A percentile compares a stretch with the other conserved stretches of the same genome.
These are phyloP conservation scores for Austroboletus niveus DNA, from an alignment of 1,284 basidiomycete species.

Conservation along the genomic window DNA sequence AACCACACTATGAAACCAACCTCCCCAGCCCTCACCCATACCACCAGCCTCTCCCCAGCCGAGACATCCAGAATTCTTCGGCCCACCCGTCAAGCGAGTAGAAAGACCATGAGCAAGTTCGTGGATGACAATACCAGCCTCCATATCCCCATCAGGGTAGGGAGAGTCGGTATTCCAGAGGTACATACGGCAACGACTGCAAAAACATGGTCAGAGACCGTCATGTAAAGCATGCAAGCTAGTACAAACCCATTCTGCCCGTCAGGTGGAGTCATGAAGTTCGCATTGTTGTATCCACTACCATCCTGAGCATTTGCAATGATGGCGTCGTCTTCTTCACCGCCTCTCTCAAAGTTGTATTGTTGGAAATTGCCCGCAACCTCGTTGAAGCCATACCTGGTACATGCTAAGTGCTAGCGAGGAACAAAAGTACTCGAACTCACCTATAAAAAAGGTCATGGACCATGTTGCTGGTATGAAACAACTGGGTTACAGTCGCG, in stretches of 20 bases:
- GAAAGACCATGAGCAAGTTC: slow-evolving; percentile 88
- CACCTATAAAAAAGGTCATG: slow-evolving; percentile 74
- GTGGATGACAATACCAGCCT: slow-evolving; percentile 92
- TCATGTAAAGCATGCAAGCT: not conserved
- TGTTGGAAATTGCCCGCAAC: slow-evolving; percentile 96
- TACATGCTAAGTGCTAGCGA: slow-evolving; percentile 6
- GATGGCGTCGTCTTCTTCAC: slow-evolving; percentile 84
- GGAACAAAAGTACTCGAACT: slow-evolving; percentile 10
- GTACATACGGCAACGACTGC: slow-evolving; percentile 95
- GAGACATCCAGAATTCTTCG: slow-evolving; percentile 88
- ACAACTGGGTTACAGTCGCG: slow-evolving; percentile 83
- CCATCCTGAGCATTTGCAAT: slow-evolving; percentile 96
- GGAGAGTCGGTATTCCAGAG: slow-evolving; percentile 89
- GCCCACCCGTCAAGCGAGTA: slow-evolving; percentile 92
- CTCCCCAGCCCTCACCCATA: slow-evolving; percentile 95
- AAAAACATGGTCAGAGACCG: slow-evolving; percentile 34
- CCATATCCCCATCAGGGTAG: slow-evolving; percentile 92
- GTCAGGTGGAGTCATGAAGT: slow-evolving; percentile 81
- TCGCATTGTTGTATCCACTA: slow-evolving; percentile 87
- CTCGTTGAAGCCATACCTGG: slow-evolving; percentile 87
- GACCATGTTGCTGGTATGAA: slow-evolving; percentile 89
- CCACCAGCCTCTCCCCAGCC: slow-evolving; percentile 96
- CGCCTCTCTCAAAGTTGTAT: slow-evolving; percentile 91
- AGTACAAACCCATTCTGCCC: slow-evolving; percentile 50
- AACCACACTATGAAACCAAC: slow-evolving; percentile 31